phyloP scores from a whole-genome alignment of 176 grass and related monocot genomes.

The Tillandsia fasciculata region DNA sequence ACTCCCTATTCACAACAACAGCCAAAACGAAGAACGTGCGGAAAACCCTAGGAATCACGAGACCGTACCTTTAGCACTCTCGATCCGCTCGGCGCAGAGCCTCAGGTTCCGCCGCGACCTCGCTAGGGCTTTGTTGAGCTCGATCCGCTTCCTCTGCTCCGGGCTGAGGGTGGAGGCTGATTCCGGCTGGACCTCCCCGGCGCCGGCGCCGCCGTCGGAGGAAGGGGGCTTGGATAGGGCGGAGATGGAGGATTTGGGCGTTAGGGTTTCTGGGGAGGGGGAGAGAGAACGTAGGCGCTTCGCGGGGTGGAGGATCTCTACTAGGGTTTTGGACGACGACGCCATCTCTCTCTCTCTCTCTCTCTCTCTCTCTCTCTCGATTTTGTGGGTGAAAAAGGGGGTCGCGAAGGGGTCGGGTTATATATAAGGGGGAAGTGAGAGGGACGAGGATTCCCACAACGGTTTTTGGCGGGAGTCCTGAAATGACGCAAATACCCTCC shows the following conservation, averaged over 20 bases:
- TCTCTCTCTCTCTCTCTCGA: too few species aligned
- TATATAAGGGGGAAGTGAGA: too few species aligned
- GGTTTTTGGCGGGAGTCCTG: too few species aligned
- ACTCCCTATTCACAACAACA: not conserved
- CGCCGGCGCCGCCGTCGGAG: not conserved
- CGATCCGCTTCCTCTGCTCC: conserved; percentile 56
- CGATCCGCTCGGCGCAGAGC: conserved; percentile 37
- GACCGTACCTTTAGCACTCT: conserved; percentile 66
- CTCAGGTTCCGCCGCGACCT: conserved; percentile 44
- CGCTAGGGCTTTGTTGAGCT: conserved; percentile 74
- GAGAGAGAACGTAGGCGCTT: conserved; percentile 52
- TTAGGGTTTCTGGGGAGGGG: conserved; percentile 6
- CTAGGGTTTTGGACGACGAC: conserved; percentile 53
- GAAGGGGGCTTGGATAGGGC: conserved; percentile 8
- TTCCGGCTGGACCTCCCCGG: conserved; percentile 5
- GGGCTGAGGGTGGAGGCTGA: conserved; percentile 18
- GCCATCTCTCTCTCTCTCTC: conserved; percentile 33
- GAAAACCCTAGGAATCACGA: not conserved
- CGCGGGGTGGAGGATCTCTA: conserved; percentile 48
- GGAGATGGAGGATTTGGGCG: conserved; percentile 23
- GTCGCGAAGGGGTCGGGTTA: not conserved
- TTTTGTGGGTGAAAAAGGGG: not conserved
- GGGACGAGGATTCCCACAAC: too few species aligned
- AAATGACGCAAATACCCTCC: too few species aligned
- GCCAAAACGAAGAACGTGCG: too few species aligned